A percentile compares a stretch with the other conserved stretches of the same genome.
These are phyloP conservation scores for Carex cristatella DNA, from an alignment of 176 grass and related monocot species.

Conservation along the genomic window DNA sequence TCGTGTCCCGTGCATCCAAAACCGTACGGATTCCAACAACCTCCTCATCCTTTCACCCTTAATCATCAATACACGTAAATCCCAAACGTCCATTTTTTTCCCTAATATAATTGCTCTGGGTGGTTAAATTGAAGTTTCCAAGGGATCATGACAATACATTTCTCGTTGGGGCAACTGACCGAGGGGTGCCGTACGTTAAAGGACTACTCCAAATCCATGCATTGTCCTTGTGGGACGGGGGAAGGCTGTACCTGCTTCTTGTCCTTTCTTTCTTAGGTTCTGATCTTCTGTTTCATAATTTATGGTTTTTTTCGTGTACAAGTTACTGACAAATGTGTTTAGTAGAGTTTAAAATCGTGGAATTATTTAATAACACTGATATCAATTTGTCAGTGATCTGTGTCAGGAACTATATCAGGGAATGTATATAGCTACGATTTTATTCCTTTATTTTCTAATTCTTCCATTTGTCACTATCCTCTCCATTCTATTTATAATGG, in stretches of 20 bases:
- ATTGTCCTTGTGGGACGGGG: not conserved
- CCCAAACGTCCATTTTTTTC: not conserved
- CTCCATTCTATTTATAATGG: not conserved
- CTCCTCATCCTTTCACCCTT: not conserved
- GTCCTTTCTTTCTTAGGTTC: not conserved
- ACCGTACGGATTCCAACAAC: conserved; percentile 21
- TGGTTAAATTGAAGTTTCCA: not conserved
- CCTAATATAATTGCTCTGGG: not conserved
- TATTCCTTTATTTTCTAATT: not conserved
- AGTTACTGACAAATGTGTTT: not conserved
- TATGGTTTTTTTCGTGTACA: not conserved
- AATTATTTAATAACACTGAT: not conserved
- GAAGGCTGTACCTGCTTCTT: conserved; percentile 3
- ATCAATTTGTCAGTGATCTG: not conserved
- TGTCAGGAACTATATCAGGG: not conserved
- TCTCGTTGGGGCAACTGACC: not conserved
- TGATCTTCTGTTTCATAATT: not conserved
- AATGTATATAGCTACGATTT: no score
- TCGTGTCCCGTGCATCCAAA: not conserved
- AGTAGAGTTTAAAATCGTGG: not conserved
- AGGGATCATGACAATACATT: not conserved
- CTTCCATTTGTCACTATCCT: not conserved
- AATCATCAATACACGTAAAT: not conserved
- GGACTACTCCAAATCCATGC: not conserved
- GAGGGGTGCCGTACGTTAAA: conserved; percentile 9